Percentiles rank a stretch among this genome's conserved stretches.
phyloP scores from a whole-genome alignment of 495 filamentous ascomycete genomes.

The Penicillium cinerascens region DNA sequence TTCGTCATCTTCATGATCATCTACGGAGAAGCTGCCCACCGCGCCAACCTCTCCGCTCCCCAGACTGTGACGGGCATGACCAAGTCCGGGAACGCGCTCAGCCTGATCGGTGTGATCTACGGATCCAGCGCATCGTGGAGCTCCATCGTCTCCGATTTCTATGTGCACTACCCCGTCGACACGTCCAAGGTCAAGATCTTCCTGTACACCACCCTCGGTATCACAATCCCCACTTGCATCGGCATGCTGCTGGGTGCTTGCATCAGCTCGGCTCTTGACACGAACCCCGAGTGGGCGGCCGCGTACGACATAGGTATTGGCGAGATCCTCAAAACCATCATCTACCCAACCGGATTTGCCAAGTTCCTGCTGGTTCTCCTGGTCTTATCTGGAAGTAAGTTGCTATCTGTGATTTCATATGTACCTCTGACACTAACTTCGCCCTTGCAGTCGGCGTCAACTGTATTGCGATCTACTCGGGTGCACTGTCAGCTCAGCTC shows the following conservation, averaged over 20 bases:
- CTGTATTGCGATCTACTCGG: constrained; percentile 43
- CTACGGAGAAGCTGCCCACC: constrained; percentile 47
- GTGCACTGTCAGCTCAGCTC: constrained; percentile 40
- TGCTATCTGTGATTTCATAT: background rate
- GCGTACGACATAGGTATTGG: constrained; percentile 56
- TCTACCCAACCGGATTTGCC: constrained; percentile 55
- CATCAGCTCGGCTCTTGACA: constrained; percentile 49
- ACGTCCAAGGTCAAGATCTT: constrained; percentile 53
- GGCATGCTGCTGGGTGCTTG: constrained; percentile 53
- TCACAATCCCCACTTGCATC: constrained; percentile 53
- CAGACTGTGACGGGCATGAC: constrained; percentile 36
- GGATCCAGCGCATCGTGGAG: constrained; percentile 57
- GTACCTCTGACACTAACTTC: background rate
- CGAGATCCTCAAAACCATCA: constrained; percentile 50
- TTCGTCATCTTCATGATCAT: constrained; percentile 58
- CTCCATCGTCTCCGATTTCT: constrained; percentile 60
- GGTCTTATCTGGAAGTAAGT: constrained; percentile 44
- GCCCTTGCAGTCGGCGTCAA: constrained; percentile 29
- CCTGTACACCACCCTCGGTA: constrained; percentile 38
- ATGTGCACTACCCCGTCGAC: constrained; percentile 56
- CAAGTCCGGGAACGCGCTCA: constrained; percentile 47
- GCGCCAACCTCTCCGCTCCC: constrained; percentile 40
- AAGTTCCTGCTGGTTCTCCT: constrained; percentile 57
- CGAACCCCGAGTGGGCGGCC: constrained; percentile 42
- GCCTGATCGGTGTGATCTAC: constrained; percentile 53